Base-by-base conservation (phyloP, 2,329 filamentous ascomycete species). In the Elsinoe arachidis region DNA sequence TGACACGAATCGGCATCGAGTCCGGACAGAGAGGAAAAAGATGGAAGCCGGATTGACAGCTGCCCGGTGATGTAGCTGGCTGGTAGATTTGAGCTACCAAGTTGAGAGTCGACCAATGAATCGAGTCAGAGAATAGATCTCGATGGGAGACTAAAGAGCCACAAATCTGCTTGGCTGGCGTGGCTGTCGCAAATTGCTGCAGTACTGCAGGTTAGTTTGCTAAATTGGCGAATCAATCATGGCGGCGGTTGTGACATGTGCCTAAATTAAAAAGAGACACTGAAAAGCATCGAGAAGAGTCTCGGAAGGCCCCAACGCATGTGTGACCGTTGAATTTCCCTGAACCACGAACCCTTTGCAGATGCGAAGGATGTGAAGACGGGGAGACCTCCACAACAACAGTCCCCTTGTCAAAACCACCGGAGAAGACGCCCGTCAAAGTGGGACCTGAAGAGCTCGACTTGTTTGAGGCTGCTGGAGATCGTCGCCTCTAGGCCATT, bases 161-260 rank as follows among this genome's bases (percentile, higher is more conserved):
- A 53, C 49, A 53, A 53, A 34, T 15, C 7, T 44, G 17, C 14
- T 23, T 37, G 14, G 30, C 5, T 33, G 33, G 34, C 49, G 34
- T 53, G 49, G 49, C 49, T 53, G 12, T 30, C 23, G 33, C 44
- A 53, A 53, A 53, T 53, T 53, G 49, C 49, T 53, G n/a, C n/a
- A n/a, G n/a, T n/a, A n/a, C n/a, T n/a, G n/a, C n/a, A 23, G 49
- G 38, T 7, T 53, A n/a, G 33, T 26, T 26, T 44, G 41, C 10
- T 44, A 44, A 44, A 44, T 44, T 44, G 41, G 33, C 49, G 49
- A 53, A 53, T 53, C 49, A 53, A 53, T 26, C 23, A 26, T 26
- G 3, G 23, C 6, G 23, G 23, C 23, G 49, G 38, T 17, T 37
- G 37, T 53, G 49, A 53, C 49, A 53, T 38, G 49, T 53, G 49